Evolutionary conservation across 73 alveolate species (phyloP), one percentile per base, ranked within the genome.

Genomic region (Symbiodinium pilosum): DNA sequence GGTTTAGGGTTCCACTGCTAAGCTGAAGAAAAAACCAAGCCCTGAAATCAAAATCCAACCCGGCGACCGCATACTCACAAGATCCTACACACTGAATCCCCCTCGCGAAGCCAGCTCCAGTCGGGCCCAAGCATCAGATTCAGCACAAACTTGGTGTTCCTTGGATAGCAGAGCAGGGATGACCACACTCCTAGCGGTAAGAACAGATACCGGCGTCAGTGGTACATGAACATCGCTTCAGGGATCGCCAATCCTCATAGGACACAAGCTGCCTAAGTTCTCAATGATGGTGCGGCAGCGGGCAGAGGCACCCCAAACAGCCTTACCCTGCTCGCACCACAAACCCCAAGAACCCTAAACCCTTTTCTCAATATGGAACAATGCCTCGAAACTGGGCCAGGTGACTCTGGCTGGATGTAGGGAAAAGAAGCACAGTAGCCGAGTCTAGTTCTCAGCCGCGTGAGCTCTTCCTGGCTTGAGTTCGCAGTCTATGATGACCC

Each of bases 341-440:
- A 0, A 54, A 54, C 32, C 30, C 73, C 73, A 26, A 6, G 73
- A 54, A 54, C 73, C 34, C 26, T 8, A 12, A 54, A n/a, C 34
- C n/a, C 34, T 54, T 0, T 54, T 54, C 12, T 5, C 30, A 24
- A 4, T 30, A 54, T 54, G 32, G 20, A 5, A 11, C 73, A 26
- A 54, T 54, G 30, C 73, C 20, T 24, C 2, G 73, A 7, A 6
- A 54, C n/a, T n/a, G n/a, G 6, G 59, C 59, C 59, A 14, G 59
- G 81, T 14, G 39, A 24, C 95, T 88, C 97, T 11, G 97, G 97
- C 88, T 91, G 97, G 32, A 91, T 68, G 77, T 69, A 91, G 11
- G 97, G 97, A 26, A 91, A 91, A 81, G 81, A 69, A 4, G 97
- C 81, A 75, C 51, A 69, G 88, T 59, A 91, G 36, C 97, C 97